These are phyloP conservation scores for Pelagophyceae sp. DNA, from an alignment of 352 stramenopile species.

Conservation along the genomic window DNA sequence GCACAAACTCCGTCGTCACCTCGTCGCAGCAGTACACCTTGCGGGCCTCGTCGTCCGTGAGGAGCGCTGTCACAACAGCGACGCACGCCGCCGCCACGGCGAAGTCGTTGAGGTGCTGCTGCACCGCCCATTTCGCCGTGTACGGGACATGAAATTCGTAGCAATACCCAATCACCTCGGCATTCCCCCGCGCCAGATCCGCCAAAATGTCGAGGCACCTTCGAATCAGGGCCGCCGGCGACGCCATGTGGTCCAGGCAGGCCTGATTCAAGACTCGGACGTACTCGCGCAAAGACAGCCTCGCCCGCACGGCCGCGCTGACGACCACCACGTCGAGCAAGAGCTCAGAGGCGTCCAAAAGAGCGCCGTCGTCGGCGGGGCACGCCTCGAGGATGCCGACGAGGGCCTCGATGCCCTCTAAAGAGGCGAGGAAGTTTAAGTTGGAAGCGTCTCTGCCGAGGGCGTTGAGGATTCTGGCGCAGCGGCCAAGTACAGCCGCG, in stretches of 20 bases:
- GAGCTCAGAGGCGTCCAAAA: constrained; percentile 22
- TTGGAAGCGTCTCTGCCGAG: not conserved
- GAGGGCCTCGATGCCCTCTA: constrained; percentile 11
- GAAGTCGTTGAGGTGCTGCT: constrained; percentile 21
- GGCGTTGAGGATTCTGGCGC: constrained; percentile 19
- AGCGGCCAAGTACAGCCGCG: constrained; percentile 18
- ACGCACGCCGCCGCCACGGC: constrained; percentile 26
- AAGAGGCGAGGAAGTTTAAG: not conserved
- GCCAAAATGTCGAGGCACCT: constrained; percentile 14
- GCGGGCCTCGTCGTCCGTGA: constrained; percentile 34
- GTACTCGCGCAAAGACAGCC: constrained; percentile 20
- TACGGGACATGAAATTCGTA: constrained; percentile 32
- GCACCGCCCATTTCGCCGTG: constrained; percentile 20
- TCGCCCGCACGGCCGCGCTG: too few relatives aligned
- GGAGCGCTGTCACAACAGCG: too few relatives aligned
- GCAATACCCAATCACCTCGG: constrained; percentile 25
- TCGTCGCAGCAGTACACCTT: constrained; percentile 28
- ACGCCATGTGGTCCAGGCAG: constrained; percentile 26
- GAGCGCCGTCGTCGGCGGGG: constrained; percentile 3
- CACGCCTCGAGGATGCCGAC: not conserved
- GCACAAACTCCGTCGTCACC: constrained; percentile 32
- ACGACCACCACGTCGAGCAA: constrained; percentile 16
- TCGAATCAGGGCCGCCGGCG: constrained; percentile 5
- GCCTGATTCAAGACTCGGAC: constrained; percentile 21
- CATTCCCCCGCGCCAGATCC: constrained; percentile 30